Evolutionary conservation across 345 rosid genomes (phyloP), one percentile per base, ranked within the genome.

Genomic region (Passiflora organensis): DNA sequence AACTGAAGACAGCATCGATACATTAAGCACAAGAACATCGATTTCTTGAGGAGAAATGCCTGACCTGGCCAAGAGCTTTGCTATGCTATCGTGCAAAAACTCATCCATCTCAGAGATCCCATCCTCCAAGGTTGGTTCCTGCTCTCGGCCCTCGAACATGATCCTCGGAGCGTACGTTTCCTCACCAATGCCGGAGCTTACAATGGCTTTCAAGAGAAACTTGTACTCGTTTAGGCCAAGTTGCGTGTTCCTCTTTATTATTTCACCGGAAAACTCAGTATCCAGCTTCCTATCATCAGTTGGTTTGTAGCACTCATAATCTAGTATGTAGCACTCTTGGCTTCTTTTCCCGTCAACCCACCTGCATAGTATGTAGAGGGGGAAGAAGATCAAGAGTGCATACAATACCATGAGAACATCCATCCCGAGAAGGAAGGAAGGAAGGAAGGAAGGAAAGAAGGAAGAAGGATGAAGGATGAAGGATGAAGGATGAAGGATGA

Each of bases 61-160:
- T 17, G 86, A 61, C 66, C 95, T 78, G 44, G 71, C 59, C 42
- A 93, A 44, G 52, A 89, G 66, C 57, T 82, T 89, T 0, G 50
- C 71, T 10, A 91, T 70, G 78, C 80, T 80, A 41, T 82, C 94
- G 0, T 56, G 6, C 42, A 80, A 88, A 57, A 91, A 84, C 57
- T 91, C 98, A 10, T 91, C 95, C 95, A 88, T 84, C 83, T 91
- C 98, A 1, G 38, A 24, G 72, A 84, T 66, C 24, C 74, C 80
- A 13, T 91, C 98, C 19, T 65, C 68, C 46, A 80, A 55, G 0
- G 78, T 60, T 1, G 99, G 99, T 51, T 19, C 58, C 17, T 84
- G 87, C 55, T 78, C 82, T 10, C 70, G 54, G 13, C 75, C 79
- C 0, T 49, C 60, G 51, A 78, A 71, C 42, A 77, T 57, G 59